Percentiles rank a stretch among this genome's conserved stretches.
Evolutionary conservation across 2,329 filamentous ascomycete genomes (phyloP).

Genomic region (Rhynchosporium graminicola): DNA sequence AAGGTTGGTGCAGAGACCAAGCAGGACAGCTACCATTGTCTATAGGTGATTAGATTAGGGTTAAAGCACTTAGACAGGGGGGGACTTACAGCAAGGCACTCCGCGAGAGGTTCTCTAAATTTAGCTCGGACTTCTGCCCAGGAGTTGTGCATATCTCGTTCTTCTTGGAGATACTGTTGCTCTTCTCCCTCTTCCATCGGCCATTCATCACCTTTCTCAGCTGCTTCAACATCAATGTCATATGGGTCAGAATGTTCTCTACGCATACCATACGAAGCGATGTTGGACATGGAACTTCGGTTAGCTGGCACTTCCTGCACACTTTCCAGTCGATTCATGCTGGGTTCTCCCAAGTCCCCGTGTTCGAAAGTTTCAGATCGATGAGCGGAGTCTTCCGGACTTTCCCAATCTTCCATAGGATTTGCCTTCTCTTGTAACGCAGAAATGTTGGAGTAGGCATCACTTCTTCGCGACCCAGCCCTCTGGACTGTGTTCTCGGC

Average conservation of each 20-base stretch:
- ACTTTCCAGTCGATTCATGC: not conserved
- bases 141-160: slow-evolving; percentile 36
- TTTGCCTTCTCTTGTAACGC: slow-evolving; percentile 12
- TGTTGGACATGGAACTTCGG: not conserved
- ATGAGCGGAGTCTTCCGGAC: not conserved
- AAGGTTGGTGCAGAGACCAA: slow-evolving; percentile 52
- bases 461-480: not conserved
- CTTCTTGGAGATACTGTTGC: slow-evolving; percentile 30
- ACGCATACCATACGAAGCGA: not conserved
- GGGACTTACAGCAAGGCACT: slow-evolving; percentile 49
- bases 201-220: slow-evolving; percentile 14
- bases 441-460: not conserved
- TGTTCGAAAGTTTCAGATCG: not conserved
- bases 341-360: not conserved
- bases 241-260: not conserved
- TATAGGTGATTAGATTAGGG: not conserved
- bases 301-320: not conserved
- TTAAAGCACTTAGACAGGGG: not conserved
- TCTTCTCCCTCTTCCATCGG: slow-evolving; percentile 28
- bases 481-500: not conserved
- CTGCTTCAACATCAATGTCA: slow-evolving; percentile 9
- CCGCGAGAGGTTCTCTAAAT: slow-evolving; percentile 54
- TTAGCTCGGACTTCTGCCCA: slow-evolving; percentile 49
- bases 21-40: not conserved
- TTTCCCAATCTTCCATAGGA: slow-evolving; percentile 12